Evolutionary conservation across 2,329 filamentous ascomycete genomes (phyloP).

Genomic region (Colletotrichum karsti): DNA sequence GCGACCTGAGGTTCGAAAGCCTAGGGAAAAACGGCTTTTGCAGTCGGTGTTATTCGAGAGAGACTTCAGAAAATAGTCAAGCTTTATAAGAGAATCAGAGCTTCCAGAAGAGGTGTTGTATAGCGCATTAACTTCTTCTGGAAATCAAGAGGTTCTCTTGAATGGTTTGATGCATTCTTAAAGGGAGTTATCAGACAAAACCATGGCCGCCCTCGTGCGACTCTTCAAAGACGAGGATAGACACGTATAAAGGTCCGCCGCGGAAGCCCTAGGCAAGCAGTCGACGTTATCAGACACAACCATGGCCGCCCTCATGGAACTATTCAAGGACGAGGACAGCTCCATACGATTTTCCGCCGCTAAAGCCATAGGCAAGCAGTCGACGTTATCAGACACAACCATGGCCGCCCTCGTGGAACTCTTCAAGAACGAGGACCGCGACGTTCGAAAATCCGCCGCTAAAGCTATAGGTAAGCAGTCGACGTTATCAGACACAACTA

Average conservation of each 20-base stretch:
- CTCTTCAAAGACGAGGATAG: not conserved
- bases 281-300: not conserved
- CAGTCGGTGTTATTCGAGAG: conserved; percentile 35
- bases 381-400: not conserved
- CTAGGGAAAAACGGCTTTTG: conserved; percentile 26
- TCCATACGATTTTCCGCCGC: not conserved
- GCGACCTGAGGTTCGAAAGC: not conserved
- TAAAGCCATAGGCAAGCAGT: not conserved
- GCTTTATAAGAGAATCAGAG: conserved; percentile 27
- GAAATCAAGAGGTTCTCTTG: not conserved
- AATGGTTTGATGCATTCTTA: not conserved
- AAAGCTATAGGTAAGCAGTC: not conserved
- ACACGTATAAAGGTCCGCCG: not conserved
- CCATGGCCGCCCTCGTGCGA: not conserved
- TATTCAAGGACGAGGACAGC: not conserved
- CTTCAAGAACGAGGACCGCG: not conserved
- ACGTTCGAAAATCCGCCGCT: not conserved
- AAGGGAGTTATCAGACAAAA: not conserved
- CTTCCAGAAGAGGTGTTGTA: conserved; percentile 26
- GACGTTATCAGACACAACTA: not conserved
- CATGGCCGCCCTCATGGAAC: not conserved
- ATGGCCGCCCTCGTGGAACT: not conserved
- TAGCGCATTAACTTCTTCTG: conserved; percentile 10
- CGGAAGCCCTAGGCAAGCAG: not conserved
- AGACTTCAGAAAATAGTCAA: conserved; percentile 10